Conservation (phyloP, 1,139 yeast genomes). For the Blastobotrys petasosporus region DNA sequence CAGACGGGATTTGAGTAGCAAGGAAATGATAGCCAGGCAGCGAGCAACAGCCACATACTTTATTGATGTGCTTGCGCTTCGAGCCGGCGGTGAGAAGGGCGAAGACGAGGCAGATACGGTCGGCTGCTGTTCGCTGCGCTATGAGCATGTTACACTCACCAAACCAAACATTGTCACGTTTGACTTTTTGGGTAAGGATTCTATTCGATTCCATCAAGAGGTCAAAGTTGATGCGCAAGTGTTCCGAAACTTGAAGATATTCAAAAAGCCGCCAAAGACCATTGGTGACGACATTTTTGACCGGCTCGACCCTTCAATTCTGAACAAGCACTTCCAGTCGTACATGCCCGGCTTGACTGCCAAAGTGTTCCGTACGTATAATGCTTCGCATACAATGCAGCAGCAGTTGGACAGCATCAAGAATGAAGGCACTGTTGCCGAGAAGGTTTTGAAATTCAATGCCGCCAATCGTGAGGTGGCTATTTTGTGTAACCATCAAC, state of each 20-base stretch:
- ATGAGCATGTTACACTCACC: conserved; percentile 76
- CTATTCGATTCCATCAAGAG: conserved; percentile 86
- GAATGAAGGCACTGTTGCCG: conserved; percentile 80
- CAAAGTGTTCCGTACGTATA: conserved; percentile 94
- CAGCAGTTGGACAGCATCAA: conserved; percentile 80
- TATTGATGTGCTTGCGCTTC: conserved; percentile 88
- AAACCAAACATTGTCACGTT: conserved; percentile 88
- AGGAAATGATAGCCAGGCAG: conserved; percentile 80
- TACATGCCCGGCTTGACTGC: conserved; percentile 95
- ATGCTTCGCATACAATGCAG: conserved; percentile 96
- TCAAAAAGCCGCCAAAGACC: conserved; percentile 79
- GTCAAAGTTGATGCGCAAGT: conserved; percentile 88
- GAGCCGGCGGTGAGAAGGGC: conserved; percentile 98
- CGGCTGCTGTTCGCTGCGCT: conserved; percentile 92
- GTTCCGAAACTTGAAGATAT: conserved; percentile 77
- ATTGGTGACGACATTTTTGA: conserved; percentile 94
- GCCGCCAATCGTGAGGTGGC: conserved; percentile 97
- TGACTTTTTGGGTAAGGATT: conserved; percentile 94
- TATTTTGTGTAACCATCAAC: conserved; percentile 93
- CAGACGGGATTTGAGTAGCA: conserved; percentile 60
- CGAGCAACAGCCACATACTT: conserved; percentile 91
- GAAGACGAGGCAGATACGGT: conserved; percentile 98
- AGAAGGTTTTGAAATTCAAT: conserved; percentile 79
- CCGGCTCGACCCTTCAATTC: conserved; percentile 72
- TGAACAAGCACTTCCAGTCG: conserved; percentile 80